Conservation (phyloP, 176 grass and related monocot species). For the Panicum miliaceum region DNA sequence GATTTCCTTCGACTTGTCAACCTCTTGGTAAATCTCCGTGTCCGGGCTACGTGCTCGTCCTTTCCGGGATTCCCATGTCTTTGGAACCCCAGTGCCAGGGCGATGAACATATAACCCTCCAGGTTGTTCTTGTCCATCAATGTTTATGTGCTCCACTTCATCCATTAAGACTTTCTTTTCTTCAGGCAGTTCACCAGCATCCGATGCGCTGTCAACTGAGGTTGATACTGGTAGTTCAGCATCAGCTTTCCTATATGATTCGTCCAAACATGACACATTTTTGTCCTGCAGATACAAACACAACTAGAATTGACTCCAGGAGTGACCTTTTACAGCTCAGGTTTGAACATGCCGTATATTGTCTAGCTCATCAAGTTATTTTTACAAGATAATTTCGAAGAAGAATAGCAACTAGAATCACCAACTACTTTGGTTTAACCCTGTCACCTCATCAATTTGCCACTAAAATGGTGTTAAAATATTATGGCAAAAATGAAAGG, state of each 20-base stretch:
- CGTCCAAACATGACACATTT: conserved; percentile 41
- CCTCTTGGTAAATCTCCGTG: conserved; percentile 51
- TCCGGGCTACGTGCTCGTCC: conserved; percentile 65
- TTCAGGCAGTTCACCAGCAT: conserved; percentile 43
- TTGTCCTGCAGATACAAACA: conserved; percentile 49
- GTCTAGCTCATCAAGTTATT: conserved; percentile 24
- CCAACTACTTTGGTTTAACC: conserved; percentile 12
- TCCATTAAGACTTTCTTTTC: conserved; percentile 58
- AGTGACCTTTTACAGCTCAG: conserved; percentile 17
- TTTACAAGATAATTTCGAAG: conserved; percentile 17
- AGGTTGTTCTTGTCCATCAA: conserved; percentile 77
- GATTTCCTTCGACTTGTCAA: conserved; percentile 42
- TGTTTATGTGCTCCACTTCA: conserved; percentile 72
- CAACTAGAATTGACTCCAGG: conserved; percentile 19
- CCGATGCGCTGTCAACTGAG: conserved; percentile 20
- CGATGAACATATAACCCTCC: conserved; percentile 83
- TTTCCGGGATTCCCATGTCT: conserved; percentile 87
- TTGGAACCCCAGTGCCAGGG: conserved; percentile 64
- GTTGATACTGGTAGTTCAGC: conserved; percentile 35
- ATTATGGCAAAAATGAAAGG: conserved; percentile 5
- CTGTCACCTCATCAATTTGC: conserved; percentile 8
- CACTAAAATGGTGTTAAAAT: conserved; percentile 7
- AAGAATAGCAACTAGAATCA: background rate
- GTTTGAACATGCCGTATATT: background rate
- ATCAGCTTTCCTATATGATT: conserved; percentile 44